Evolutionary conservation across 768 basidiomycete genomes (phyloP).

Genomic region (Rhodotorula taiwanensis): DNA sequence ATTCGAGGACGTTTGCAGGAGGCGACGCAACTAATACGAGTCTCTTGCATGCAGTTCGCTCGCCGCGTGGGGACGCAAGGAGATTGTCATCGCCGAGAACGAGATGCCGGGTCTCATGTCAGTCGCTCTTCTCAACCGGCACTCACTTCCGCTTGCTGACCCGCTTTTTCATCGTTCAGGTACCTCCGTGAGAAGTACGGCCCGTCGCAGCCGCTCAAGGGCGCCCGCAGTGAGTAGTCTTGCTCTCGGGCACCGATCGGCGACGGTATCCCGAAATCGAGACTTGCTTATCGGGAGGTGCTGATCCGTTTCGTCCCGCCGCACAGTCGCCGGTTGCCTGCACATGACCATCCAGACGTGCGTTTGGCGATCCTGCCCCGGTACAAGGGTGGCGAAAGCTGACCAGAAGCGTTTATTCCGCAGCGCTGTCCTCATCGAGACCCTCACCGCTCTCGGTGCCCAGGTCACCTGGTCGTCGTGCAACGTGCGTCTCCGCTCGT

Average conservation of each 20-base stretch:
- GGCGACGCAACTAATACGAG: not conserved
- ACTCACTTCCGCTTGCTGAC: not conserved
- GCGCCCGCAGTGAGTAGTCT: constrained; percentile 60
- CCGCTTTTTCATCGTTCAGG: not conserved
- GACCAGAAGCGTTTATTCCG: not conserved
- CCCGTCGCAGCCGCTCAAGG: constrained; percentile 74
- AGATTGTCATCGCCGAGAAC: constrained; percentile 92
- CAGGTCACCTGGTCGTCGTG: constrained; percentile 85
- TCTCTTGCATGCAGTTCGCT: constrained; percentile 62
- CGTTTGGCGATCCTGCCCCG: too few species aligned
- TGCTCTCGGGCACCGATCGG: too few species aligned
- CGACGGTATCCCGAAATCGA: too few species aligned
- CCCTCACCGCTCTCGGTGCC: constrained; percentile 86
- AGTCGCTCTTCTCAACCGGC: constrained; percentile 10
- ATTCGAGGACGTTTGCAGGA: too few species aligned
- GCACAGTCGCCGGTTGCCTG: constrained; percentile 72
- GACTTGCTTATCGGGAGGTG: too few species aligned
- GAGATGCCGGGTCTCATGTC: constrained; percentile 46
- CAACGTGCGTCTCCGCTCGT: constrained; percentile 34
- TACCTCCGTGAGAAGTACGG: constrained; percentile 56
- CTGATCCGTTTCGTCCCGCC: not conserved
- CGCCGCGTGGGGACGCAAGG: constrained; percentile 99
- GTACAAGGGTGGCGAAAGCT: not conserved
- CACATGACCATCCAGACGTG: constrained; percentile 76
- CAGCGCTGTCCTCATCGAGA: constrained; percentile 70